Evolutionary conservation across 225 moss, liverwort and hornwort species (phyloP), one percentile per base, ranked within the genome.

Genomic region (Sphagnum contortum): DNA sequence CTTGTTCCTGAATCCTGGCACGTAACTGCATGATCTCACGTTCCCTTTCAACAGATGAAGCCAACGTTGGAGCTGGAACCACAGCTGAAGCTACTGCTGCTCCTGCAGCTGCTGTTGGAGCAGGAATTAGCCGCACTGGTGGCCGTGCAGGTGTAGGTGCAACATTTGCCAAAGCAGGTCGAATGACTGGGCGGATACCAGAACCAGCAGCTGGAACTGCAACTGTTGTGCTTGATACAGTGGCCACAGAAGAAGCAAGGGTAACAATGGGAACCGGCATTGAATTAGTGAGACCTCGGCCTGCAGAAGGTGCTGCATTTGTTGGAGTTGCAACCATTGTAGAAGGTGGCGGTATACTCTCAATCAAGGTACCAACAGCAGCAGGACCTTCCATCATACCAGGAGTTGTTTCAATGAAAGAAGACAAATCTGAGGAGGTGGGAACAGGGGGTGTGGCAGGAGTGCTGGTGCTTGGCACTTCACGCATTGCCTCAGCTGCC

Each of bases 1-100:
- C 92, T 66, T 87, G 82, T 71, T 92, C 92, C 50, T 78, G 70
- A 64, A 96, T 92, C 73, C 68, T 86, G 12, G 90, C 90, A 49
- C 96, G 92, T 62, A 96, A 80, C 73, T 80, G 74, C 48, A 67
- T 79, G 46, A 87, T 87, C 71, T 82, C 75, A 49, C 73, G 77
- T 56, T 83, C 86, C 46, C 68, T 71, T 68, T 68, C 73, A 69
- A 57, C 59, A 29, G 29, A 29, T 29, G 29, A 29, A 64, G 81
- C 9, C 52, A 52, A 9, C 9, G 6, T 9, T 5, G 52, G 52
- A 5, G 6, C 7, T 6, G 52, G 52, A 52, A 52, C 9, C 29
- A 29, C 29, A 29, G 29, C 80, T 7, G 68, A 51, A 48, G 69
- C 47, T 66, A 55, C 47, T 48, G 78, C 45, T 47, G 70, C 12